Evolutionary conservation across 1,284 basidiomycete genomes (phyloP).

Genomic region (Cutaneotrichosporon mucoides): DNA sequence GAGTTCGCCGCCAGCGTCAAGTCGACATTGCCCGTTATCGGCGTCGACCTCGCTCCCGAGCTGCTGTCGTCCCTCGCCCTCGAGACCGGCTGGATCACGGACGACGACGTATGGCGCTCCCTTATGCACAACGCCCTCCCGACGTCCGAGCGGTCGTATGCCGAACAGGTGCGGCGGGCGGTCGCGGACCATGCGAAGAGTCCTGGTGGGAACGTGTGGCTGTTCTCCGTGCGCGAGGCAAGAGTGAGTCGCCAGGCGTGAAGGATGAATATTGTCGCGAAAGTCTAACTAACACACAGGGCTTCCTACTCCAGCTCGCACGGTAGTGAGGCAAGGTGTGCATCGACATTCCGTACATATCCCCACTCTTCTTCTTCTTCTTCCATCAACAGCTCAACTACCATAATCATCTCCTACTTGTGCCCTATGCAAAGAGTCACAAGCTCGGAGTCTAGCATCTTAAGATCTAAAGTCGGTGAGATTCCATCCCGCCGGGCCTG

Average conservation of each 20-base stretch:
- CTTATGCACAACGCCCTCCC: constrained; percentile 21
- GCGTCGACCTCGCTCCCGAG: constrained; percentile 36
- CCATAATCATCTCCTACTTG: too few species aligned
- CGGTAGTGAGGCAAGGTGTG: too few species aligned
- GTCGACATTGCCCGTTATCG: constrained; percentile 40
- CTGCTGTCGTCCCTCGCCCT: constrained; percentile 37
- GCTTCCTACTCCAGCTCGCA: constrained; percentile 14
- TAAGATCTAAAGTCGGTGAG: neutral
- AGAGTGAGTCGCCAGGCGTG: constrained; percentile 16
- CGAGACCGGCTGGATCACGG: constrained; percentile 37
- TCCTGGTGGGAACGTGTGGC: constrained; percentile 44
- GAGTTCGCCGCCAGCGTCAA: constrained; percentile 37
- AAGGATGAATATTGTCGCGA: neutral
- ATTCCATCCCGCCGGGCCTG: neutral
- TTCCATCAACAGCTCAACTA: too few species aligned
- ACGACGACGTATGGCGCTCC: constrained; percentile 43
- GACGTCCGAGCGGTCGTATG: constrained; percentile 32
- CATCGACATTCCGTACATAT: too few species aligned
- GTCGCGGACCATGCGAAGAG: constrained; percentile 17
- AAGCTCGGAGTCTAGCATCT: too few species aligned
- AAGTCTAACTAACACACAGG: neutral
- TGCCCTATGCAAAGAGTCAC: too few species aligned
- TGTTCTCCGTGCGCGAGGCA: constrained; percentile 57
- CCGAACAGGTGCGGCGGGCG: constrained; percentile 31
- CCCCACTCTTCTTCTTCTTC: too few species aligned